Evolutionary conservation across 2,329 filamentous ascomycete genomes (phyloP), one percentile per base, ranked within the genome.

Genomic region (Trichoderma hamatum): DNA sequence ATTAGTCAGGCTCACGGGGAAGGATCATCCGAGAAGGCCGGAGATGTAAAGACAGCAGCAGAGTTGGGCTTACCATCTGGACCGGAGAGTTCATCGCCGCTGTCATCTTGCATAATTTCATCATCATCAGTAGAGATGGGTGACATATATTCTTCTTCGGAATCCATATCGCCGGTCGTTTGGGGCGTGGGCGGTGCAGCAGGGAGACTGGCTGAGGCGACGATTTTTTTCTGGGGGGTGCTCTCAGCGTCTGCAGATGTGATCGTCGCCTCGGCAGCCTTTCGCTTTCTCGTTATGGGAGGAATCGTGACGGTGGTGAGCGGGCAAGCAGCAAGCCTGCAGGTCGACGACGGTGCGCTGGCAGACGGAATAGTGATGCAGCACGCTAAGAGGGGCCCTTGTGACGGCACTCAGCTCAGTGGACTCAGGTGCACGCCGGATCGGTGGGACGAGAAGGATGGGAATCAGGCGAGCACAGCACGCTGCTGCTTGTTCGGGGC

Each of bases 81-180:
- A 6, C 78, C 85, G 1, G 85, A 88, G 71, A 87, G 80, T 78
- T 86, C 90, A 75, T 94, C 92, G 67, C 93, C 94, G 74, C 92
- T 94, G 70, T 92, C 89, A 75, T 94, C 92, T 72, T 91, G 87
- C 79, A 91, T 86, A 70, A 93, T 87, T 72, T 92, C 90, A 67
- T 90, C 89, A 52, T 90, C 90, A 72, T 90, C 90, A 72, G 76
- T 97, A 52, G 92, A 95, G 74, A 90, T 85, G 77, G 90, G 89
- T 75, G 92, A 96, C 87, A 96, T 91, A 80, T 94, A 94, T 70
- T 97, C 95, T 76, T 97, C 94, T 75, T 98, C 95, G 10, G 94
- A 97, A 82, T 97, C 94, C 94, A 97, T 97, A 72, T 84, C 87
- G 79, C 83, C 83, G 63, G 82, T 84, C 26, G 87, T 89, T 70